Percentiles rank a stretch among this genome's conserved stretches.
phyloP scores from a whole-genome alignment of 345 rosid genomes.

The Excoecaria cochinchinensis region DNA sequence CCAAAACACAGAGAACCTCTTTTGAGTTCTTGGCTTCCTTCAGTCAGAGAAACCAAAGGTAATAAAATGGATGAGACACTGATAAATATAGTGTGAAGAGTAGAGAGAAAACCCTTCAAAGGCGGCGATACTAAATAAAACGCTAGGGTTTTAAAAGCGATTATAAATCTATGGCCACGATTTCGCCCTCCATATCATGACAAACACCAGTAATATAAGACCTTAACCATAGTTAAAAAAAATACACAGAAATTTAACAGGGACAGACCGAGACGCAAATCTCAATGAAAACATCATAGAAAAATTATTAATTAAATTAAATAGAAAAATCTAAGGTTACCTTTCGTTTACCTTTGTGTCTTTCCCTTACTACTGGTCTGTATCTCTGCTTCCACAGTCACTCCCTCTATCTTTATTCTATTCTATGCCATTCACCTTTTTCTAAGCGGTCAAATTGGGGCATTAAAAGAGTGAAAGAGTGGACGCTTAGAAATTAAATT shows the following conservation, averaged over 20 bases:
- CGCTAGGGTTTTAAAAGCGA: conserved; percentile 23
- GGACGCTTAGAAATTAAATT: neutral
- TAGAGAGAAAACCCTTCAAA: neutral
- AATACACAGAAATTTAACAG: neutral
- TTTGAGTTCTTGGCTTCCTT: neutral
- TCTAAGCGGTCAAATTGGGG: conserved; percentile 31
- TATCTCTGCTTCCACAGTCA: conserved; percentile 11
- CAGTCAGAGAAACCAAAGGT: neutral
- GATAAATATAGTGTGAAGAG: conserved; percentile 7
- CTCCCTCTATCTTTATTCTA: neutral
- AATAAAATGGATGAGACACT: neutral
- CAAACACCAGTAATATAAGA: conserved; percentile 27
- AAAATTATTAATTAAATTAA: neutral
- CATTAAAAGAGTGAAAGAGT: neutral
- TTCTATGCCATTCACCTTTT: conserved; percentile 29
- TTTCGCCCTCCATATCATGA: conserved; percentile 33
- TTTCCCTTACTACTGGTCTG: conserved; percentile 14
- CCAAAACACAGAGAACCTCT: conserved; percentile 12
- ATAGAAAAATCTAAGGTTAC: neutral
- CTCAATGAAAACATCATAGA: conserved; percentile 19
- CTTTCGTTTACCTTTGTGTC: conserved; percentile 11
- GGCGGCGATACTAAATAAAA: neutral
- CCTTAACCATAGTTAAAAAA: conserved; percentile 9
- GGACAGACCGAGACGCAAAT: conserved; percentile 21
- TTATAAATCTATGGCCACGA: conserved; percentile 68